phyloP scores from a whole-genome alignment of 768 basidiomycete species.

The Tubosaeta brunneosetosa region DNA sequence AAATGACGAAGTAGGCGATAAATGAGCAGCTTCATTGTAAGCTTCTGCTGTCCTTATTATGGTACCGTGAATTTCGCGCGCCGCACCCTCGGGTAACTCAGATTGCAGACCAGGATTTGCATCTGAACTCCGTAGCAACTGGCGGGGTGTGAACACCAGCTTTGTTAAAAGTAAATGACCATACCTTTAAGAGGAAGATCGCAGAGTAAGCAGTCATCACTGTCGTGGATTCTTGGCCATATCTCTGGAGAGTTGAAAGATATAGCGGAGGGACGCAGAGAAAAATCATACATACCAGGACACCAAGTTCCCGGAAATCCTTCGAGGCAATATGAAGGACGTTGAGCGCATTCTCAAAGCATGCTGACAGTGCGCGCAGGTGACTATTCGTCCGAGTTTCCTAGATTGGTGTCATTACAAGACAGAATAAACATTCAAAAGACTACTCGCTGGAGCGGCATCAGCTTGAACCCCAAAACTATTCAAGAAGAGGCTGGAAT shows the following conservation, averaged over 20 bases:
- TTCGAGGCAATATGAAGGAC: constrained; percentile 66
- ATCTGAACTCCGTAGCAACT: constrained; percentile 69
- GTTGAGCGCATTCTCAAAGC: constrained; percentile 70
- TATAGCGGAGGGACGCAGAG: constrained; percentile 15
- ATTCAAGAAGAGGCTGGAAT: constrained; percentile 79
- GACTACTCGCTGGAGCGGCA: constrained; percentile 47
- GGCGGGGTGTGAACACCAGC: constrained; percentile 2
- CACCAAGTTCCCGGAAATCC: constrained; percentile 68
- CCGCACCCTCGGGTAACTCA: constrained; percentile 57
- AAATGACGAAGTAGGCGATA: constrained; percentile 56
- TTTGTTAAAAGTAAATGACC: constrained; percentile 4
- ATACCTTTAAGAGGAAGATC: constrained; percentile 71
- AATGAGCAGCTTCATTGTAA: constrained; percentile 65
- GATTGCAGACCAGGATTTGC: constrained; percentile 52
- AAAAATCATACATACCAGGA: constrained; percentile 56
- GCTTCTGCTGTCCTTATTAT: constrained; percentile 74
- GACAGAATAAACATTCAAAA: constrained; percentile 1
- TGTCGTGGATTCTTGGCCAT: constrained; percentile 79
- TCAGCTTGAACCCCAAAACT: constrained; percentile 74
- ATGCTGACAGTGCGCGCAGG: constrained; percentile 62
- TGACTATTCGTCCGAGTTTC: constrained; percentile 57
- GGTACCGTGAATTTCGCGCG: constrained; percentile 57
- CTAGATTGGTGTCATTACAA: constrained; percentile 29
- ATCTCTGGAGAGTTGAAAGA: constrained; percentile 47
- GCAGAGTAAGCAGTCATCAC: constrained; percentile 87